Base-by-base conservation (phyloP, 73 alveolate species). In the Paramecium primaurelia region DNA sequence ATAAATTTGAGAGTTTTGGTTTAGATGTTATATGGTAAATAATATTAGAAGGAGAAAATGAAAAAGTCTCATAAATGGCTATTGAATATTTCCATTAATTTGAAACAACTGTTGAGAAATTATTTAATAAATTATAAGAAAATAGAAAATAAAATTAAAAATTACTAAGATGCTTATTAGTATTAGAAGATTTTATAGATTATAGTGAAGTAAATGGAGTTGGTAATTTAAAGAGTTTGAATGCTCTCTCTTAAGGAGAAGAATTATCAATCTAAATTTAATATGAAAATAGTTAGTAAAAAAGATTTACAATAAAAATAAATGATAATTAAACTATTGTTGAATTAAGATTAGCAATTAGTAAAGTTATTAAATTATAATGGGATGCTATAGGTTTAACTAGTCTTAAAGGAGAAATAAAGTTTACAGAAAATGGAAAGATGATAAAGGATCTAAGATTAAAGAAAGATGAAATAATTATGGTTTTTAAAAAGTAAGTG, bases 161-260 rank as follows among this genome's bases (percentile, higher is more conserved):
- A 38, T 38, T 85, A 25, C 68, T 77, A 9, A 83, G 95, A 87
- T 68, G 95, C 20, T 64, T 97, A n/a, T 71, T 80, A 32, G 68
- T 97, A 20, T 45, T 96, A 37, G 94, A 93, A 28, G 92, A 92
- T 59, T 85, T 92, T 20, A 93, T 97, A 22, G 93, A 80, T 36
- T 95, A 96, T 87, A 92, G 98, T 59, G 99, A 97, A 86, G 86
- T 80, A 47, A 80, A 95, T 83, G 99, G 99, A 18, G 96, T 97
- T 40, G 93, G 96, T 5, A 98, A 98, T 18, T 92, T 96, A 58
- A 95, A 93, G 71, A 92, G 96, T 44, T 92, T 59, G 71, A 92
- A 80, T 58, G 73, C 97, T 38, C 51, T 93, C 8, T 34, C 93
- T 1, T 77, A 93, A 68, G 96, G 96, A 14, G 96, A 93, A 71